Evolutionary conservation across 2,329 filamentous ascomycete species (phyloP).

Genomic region (Dryadomyces quercus-mongolicae): DNA sequence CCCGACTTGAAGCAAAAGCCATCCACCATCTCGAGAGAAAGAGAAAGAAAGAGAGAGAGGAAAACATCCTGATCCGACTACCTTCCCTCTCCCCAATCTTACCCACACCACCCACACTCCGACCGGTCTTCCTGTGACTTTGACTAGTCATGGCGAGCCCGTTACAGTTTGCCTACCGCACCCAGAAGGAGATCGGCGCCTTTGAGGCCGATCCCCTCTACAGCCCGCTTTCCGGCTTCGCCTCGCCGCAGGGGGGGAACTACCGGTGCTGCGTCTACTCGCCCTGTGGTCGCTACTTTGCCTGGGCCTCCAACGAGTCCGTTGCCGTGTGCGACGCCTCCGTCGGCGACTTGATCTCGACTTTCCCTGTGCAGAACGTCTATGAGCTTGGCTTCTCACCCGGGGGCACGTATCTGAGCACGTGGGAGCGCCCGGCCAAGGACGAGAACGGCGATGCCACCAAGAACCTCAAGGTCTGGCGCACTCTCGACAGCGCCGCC

Average conservation of each 20-base stretch:
- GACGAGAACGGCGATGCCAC: constrained; percentile 86
- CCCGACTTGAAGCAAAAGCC: no score
- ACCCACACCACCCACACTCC: constrained; percentile 5
- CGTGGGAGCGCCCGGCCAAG: constrained; percentile 88
- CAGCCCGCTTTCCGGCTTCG: constrained; percentile 70
- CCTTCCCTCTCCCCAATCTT: background rate
- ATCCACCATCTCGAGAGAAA: background rate
- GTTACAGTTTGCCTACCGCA: constrained; percentile 94
- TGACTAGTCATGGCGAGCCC: constrained; percentile 87
- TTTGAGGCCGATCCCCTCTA: constrained; percentile 87
- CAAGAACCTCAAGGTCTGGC: constrained; percentile 97
- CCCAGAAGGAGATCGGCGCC: constrained; percentile 90
- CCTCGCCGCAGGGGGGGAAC: constrained; percentile 83
- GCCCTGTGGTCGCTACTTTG: constrained; percentile 89
- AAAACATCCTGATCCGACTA: background rate
- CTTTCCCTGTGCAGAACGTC: constrained; percentile 68
- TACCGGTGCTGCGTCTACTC: constrained; percentile 93
- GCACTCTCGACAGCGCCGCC: constrained; percentile 53
- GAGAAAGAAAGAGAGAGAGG: background rate
- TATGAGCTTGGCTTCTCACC: constrained; percentile 95
- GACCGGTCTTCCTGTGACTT: constrained; percentile 54
- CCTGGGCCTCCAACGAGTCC: constrained; percentile 80
- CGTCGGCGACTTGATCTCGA: constrained; percentile 60
- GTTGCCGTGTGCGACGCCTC: constrained; percentile 79
- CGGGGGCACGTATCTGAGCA: constrained; percentile 82